Base-by-base conservation (phyloP, 75 land plant species). In the Cryptomeria japonica region DNA sequence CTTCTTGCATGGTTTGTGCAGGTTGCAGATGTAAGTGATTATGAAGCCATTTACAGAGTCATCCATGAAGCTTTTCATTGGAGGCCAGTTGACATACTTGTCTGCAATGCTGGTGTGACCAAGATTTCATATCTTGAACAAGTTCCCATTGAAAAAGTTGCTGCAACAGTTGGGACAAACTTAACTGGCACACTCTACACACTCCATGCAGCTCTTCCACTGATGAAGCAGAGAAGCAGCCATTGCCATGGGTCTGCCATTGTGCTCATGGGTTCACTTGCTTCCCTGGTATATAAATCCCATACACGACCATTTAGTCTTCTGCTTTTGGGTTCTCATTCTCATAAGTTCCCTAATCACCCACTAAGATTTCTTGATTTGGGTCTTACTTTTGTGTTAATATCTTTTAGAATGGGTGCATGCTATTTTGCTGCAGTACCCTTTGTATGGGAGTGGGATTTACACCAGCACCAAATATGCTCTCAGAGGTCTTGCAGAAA, bases 41-140 rank as follows among this genome's bases (percentile, higher is more conserved):
- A 73, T 37, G 70, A 80, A n/a, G 89, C 85, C 41, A 88, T 90
- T 34, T 22, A 89, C 12, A 38, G 64, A 25, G 91, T 87, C 12
- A 42, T 91, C 1, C 39, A 41, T 19, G 85, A 79, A 37, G 87
- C 92, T 46, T 41, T 39, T 76, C 47, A 46, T 10, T 90, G 92
- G 89, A 87, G 83, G 77, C 92, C 91, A n/a, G 87, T 91, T n/a
- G 92, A 91, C 80, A 55, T 91, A 19, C 89, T 91, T 31, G 89
- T 91, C 5, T 91, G 92, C 92, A 91, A 91, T 79, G 91, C 91
- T 34, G 92, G 92, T 2, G 47, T 90, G 25, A 84, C 46, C 39
- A 25, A 36, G 41, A 25, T 47, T 84, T 89, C 89, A 11, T 55
- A 49, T 32, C 56, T 91, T 34, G 92, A 87, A 9, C 73, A 90